phyloP scores from a whole-genome alignment of 345 rosid genomes.

The Crucihimalaya himalaica region DNA sequence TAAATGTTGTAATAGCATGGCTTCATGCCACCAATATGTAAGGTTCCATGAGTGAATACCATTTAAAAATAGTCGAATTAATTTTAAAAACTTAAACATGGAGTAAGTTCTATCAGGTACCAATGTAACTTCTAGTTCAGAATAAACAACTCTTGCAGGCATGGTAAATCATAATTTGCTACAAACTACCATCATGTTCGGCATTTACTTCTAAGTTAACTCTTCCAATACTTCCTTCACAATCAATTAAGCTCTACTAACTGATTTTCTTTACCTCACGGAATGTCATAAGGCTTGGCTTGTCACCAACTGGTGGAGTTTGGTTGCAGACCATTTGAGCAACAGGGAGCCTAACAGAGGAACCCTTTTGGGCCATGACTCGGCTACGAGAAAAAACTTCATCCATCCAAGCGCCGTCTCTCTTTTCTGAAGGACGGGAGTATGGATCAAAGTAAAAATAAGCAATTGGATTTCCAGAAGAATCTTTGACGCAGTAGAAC shows the following conservation, averaged over 20 bases:
- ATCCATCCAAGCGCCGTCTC: conserved; percentile 94
- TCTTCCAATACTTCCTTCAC: background rate
- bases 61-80: background rate
- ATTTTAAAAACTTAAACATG: background rate
- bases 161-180: background rate
- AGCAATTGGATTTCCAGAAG: conserved; percentile 74
- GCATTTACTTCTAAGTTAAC: background rate
- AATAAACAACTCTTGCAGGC: conserved; percentile 2
- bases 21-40: conserved; percentile 13
- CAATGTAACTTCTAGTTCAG: background rate
- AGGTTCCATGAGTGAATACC: background rate
- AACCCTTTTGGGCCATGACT: conserved; percentile 44
- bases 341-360: conserved; percentile 48
- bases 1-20: conserved; percentile 1
- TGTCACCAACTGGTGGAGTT: conserved; percentile 91
- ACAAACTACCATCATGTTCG: conserved; percentile 12
- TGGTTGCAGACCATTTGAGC: conserved; percentile 98
- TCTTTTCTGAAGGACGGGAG: conserved; percentile 92
- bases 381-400: conserved; percentile 84
- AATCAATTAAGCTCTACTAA: conserved; percentile 14
- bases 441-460: conserved; percentile 97
- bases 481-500: conserved; percentile 82
- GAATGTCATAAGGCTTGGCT: conserved; percentile 98
- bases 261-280: conserved; percentile 57
- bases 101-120: background rate